Evolutionary conservation across 129 eudicot species (phyloP).

Genomic region (Deinandra increscens): DNA sequence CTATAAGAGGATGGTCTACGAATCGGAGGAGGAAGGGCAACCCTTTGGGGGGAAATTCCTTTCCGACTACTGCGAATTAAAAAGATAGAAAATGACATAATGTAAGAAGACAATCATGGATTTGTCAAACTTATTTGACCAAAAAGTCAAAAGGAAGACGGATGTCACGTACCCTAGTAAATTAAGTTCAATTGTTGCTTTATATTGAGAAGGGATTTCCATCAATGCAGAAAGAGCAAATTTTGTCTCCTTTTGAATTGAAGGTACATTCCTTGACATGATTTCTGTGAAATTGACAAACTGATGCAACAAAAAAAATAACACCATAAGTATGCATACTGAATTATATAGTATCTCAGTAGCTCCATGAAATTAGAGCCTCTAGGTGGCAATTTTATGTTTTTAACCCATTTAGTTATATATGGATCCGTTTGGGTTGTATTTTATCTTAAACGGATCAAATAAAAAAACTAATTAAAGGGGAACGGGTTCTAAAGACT

Average conservation of each 20-base stretch:
- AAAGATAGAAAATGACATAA: neutral
- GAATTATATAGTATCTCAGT: neutral
- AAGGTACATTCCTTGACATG: constrained; percentile 64
- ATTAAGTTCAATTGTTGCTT: constrained; percentile 86
- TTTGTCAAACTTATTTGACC: constrained; percentile 12
- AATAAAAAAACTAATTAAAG: neutral
- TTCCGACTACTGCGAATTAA: constrained; percentile 41
- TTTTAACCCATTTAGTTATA: neutral
- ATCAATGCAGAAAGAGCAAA: constrained; percentile 91
- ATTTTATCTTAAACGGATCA: neutral
- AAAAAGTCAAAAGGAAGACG: neutral
- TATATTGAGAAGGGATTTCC: constrained; percentile 96
- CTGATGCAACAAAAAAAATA: constrained; percentile 34
- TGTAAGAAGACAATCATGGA: neutral
- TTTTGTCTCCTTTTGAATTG: constrained; percentile 81
- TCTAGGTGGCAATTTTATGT: neutral
- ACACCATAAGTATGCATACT: neutral
- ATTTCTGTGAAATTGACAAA: constrained; percentile 94
- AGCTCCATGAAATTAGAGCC: neutral
- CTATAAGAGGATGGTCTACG: constrained; percentile 36
- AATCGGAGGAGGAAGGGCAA: constrained; percentile 87
- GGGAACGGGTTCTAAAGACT: neutral
- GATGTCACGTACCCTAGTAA: constrained; percentile 61
- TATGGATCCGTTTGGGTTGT: neutral
- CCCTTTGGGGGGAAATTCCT: constrained; percentile 56